Percentiles rank a stretch among this genome's conserved stretches.
These are phyloP conservation scores for Trypanosoma scelopori DNA, from an alignment of 208 protist species.

Conservation along the genomic window DNA sequence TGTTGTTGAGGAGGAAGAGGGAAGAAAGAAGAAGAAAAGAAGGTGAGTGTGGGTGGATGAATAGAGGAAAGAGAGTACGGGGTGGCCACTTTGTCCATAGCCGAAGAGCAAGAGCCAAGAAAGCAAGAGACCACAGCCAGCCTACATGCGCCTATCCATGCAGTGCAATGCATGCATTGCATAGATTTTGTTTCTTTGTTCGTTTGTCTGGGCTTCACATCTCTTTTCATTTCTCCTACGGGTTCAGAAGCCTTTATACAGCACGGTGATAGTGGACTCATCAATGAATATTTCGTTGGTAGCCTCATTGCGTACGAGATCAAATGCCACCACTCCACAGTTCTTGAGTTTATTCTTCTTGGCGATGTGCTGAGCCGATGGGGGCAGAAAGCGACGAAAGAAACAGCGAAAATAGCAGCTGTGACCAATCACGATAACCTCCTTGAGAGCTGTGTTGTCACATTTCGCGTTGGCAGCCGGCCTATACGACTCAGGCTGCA, in stretches of 20 bases:
- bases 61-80: no score
- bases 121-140: no score
- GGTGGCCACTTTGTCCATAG: no score
- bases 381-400: conserved; percentile 86
- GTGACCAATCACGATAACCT: conserved; percentile 92
- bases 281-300: conserved; percentile 70
- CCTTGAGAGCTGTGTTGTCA: conserved; percentile 65
- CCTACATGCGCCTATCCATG: no score
- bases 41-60: no score
- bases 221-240: not conserved
- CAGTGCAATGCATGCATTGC: no score
- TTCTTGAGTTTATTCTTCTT: conserved; percentile 90
- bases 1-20: not conserved
- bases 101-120: no score
- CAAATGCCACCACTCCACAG: conserved; percentile 83
- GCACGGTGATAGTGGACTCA: conserved; percentile 62
- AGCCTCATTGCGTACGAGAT: conserved; percentile 62
- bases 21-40: no score
- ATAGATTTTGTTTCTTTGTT: not conserved
- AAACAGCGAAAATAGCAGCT: conserved; percentile 89
- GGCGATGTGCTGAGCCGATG: conserved; percentile 55
- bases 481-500: conserved; percentile 22
- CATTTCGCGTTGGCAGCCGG: conserved; percentile 22
- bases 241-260: conserved; percentile 63
- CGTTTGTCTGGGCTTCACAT: not conserved